Conservation (phyloP, 179 eudicot species). For the Heliamphora pulchella region DNA sequence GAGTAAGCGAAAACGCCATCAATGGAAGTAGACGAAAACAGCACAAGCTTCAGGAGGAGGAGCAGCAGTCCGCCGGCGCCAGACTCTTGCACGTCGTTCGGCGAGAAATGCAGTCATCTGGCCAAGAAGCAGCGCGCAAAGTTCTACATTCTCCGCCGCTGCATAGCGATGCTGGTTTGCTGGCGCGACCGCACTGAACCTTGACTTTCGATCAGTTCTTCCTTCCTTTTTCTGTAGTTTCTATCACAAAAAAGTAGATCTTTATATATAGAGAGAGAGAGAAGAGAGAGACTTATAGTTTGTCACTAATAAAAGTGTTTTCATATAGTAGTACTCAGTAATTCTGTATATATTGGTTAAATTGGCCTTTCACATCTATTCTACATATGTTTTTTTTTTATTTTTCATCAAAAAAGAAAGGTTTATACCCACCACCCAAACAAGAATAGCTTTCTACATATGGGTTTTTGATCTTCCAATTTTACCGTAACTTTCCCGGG, state of each 20-base stretch:
- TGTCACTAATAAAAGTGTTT: neutral
- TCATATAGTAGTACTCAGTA: neutral
- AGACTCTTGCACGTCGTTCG: conserved; percentile 22
- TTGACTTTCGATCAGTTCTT: neutral
- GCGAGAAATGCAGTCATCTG: conserved; percentile 48
- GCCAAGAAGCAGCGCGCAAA: conserved; percentile 61
- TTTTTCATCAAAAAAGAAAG: neutral
- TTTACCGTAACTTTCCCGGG: too few species aligned
- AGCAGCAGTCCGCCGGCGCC: neutral
- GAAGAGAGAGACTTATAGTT: neutral
- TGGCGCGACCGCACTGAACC: conserved; percentile 48
- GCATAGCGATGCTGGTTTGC: conserved; percentile 57
- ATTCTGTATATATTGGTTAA: neutral
- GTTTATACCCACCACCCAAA: too few species aligned
- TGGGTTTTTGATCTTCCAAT: too few species aligned
- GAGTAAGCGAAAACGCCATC: too few species aligned
- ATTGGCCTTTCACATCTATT: neutral
- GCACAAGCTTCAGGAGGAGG: neutral
- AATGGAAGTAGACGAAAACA: neutral
- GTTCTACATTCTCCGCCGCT: conserved; percentile 66
- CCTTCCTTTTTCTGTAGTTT: neutral
- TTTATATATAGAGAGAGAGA: too few species aligned
- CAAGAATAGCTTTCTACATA: too few species aligned
- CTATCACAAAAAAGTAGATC: neutral
- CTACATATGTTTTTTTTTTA: conserved; percentile 7